Conservation (phyloP, 768 basidiomycete genomes). For the Tulasnella sp. region DNA sequence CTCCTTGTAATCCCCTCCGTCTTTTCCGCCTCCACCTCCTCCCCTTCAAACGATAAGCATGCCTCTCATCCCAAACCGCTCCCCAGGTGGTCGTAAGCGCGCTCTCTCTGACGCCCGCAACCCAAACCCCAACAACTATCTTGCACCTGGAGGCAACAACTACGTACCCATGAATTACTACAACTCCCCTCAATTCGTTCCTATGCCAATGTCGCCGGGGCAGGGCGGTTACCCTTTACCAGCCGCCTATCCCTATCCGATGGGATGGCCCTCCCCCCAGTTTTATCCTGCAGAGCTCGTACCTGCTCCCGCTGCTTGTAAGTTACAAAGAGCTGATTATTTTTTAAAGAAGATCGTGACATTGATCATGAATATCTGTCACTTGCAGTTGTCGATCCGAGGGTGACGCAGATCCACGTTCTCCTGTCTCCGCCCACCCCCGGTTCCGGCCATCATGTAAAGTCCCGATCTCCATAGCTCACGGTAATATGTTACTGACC, state of each 20-base stretch:
- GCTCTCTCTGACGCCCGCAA: conserved; percentile 13
- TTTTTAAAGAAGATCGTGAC: neutral
- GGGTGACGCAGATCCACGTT: conserved; percentile 11
- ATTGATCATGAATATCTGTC: neutral
- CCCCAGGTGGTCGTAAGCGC: conserved; percentile 19
- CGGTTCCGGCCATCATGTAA: neutral
- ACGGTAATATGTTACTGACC: neutral
- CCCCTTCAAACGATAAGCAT: neutral
- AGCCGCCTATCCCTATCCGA: conserved; percentile 11
- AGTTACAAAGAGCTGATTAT: neutral
- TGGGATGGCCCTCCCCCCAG: conserved; percentile 25
- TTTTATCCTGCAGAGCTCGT: conserved; percentile 16
- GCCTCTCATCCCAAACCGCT: conserved; percentile 23
- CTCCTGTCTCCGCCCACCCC: conserved; percentile 20
- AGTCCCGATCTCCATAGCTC: neutral
- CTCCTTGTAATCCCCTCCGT: conserved; percentile 14
- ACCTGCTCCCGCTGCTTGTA: neutral
- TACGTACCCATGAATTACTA: conserved; percentile 16
- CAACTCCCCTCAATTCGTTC: conserved; percentile 24
- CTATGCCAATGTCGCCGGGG: conserved; percentile 18
- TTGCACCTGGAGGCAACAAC: conserved; percentile 18
- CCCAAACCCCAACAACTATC: conserved; percentile 5
- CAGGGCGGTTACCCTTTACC: neutral
- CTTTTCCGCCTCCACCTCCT: neutral
- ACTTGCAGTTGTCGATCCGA: conserved; percentile 8